Percentiles rank a stretch among this genome's conserved stretches.
Evolutionary conservation across 805 yeast genomes (phyloP).

Genomic region (Saccharomycopsis malanga): DNA sequence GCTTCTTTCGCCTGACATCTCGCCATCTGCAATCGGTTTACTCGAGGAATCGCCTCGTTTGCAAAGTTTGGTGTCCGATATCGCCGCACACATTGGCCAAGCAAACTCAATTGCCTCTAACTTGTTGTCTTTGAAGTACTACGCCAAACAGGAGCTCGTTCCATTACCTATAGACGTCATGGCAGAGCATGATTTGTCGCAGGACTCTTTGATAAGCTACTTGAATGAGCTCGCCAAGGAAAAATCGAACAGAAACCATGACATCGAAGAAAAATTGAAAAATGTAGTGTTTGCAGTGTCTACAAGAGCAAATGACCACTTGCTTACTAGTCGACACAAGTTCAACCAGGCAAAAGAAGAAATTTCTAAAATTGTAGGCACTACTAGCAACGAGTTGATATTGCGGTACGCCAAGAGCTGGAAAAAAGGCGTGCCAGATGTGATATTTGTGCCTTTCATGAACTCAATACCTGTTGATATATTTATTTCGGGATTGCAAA

Average conservation of each 20-base stretch:
- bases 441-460: constrained; percentile 62
- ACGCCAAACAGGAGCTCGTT: constrained; percentile 40
- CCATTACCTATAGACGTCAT: constrained; percentile 58
- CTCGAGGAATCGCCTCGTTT: constrained; percentile 40
- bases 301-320: constrained; percentile 71
- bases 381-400: constrained; percentile 26
- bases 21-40: constrained; percentile 47
- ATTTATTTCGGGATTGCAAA: constrained; percentile 55
- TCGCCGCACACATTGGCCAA: constrained; percentile 78
- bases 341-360: constrained; percentile 34
- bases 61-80: constrained; percentile 45
- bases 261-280: constrained; percentile 36
- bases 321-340: constrained; percentile 59
- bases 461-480: constrained; percentile 56
- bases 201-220: constrained; percentile 53
- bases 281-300: constrained; percentile 65
- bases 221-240: constrained; percentile 24
- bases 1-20: constrained; percentile 46
- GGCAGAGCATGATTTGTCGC: constrained; percentile 48
- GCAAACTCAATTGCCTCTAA: constrained; percentile 64
- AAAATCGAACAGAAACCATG: constrained; percentile 24
- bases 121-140: constrained; percentile 53
- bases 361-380: constrained; percentile 29
- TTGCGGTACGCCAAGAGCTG: constrained; percentile 32
- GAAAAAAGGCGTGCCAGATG: constrained; percentile 50